These are phyloP conservation scores for Thalassiosira livingstoniorum DNA, from an alignment of 352 stramenopile species.

Conservation along the genomic window DNA sequence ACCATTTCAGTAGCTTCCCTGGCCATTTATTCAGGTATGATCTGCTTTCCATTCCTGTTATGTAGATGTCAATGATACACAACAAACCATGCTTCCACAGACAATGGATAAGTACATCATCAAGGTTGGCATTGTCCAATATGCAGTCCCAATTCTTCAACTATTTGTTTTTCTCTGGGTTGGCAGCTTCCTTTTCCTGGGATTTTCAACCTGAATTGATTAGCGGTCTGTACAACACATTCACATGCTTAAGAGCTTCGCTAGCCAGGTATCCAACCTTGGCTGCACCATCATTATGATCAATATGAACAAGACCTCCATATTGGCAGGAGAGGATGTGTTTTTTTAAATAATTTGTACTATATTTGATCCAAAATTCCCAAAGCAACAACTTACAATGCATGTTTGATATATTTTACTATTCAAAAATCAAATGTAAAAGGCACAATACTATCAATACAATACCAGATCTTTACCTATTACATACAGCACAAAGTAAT, in stretches of 20 bases:
- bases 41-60: background rate
- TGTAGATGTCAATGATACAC: background rate
- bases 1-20: background rate
- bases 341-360: background rate
- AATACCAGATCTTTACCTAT: too few relatives aligned
- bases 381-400: too few relatives aligned
- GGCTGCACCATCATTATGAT: background rate
- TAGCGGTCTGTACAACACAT: constrained; percentile 17
- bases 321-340: background rate
- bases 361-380: background rate
- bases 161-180: too few relatives aligned
- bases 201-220: too few relatives aligned
- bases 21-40: background rate
- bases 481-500: too few relatives aligned
- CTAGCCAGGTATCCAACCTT: constrained; percentile 6
- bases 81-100: background rate
- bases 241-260: background rate
- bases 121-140: too few relatives aligned
- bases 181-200: too few relatives aligned
- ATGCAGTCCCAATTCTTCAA: too few relatives aligned
- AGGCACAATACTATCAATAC: too few relatives aligned
- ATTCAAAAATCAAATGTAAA: too few relatives aligned
- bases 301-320: background rate
- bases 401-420: too few relatives aligned
- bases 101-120: background rate